phyloP scores from a whole-genome alignment of 139 green algal species.

The Tetratostichococcus sp. region DNA sequence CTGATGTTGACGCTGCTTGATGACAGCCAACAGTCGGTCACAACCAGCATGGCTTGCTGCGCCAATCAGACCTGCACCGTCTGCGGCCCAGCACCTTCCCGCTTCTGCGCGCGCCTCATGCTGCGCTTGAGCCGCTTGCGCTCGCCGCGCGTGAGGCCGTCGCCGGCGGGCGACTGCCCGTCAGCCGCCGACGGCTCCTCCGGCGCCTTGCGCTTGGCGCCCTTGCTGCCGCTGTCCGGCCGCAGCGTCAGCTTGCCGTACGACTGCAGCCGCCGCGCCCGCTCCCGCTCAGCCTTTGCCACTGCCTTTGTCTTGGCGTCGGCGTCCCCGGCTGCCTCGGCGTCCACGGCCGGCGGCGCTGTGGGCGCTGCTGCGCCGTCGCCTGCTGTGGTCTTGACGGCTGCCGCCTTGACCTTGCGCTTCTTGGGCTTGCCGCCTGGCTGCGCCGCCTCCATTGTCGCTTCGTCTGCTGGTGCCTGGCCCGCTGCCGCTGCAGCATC shows the following conservation, averaged over 20 bases:
- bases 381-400: too few species aligned
- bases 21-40: too few species aligned
- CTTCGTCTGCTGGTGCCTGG: too few species aligned
- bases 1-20: too few species aligned
- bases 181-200: conserved; percentile 1
- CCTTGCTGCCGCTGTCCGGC: conserved; percentile 5
- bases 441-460: too few species aligned
- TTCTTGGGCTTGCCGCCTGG: too few species aligned
- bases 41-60: too few species aligned
- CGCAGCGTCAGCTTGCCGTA: conserved; percentile 23
- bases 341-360: background rate
- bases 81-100: background rate
- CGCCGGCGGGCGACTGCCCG: conserved; percentile 1
- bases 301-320: background rate
- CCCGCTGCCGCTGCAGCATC: too few species aligned
- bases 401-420: too few species aligned
- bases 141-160: conserved; percentile 52
- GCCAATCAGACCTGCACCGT: background rate
- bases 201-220: conserved; percentile 5
- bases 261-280: conserved; percentile 17
- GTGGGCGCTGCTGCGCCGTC: too few species aligned
- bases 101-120: conserved; percentile 44
- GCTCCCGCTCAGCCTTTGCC: background rate
- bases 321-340: background rate
- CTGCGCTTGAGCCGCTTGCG: conserved; percentile 67